phyloP scores from a whole-genome alignment of 2,329 filamentous ascomycete species.

The Fusarium haematococcum region DNA sequence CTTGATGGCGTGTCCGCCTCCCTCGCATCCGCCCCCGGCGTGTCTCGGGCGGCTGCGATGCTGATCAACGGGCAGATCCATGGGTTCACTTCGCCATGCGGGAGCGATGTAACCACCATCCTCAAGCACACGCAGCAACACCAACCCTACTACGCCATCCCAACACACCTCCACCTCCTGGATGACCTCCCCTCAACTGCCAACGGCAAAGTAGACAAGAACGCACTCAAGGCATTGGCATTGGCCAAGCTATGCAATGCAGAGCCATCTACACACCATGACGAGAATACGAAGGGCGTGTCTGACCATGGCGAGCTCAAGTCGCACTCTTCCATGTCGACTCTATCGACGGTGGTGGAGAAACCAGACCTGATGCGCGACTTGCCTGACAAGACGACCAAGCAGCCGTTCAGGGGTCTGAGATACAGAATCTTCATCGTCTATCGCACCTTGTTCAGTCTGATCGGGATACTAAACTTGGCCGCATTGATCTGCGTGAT shows the following conservation, averaged over 20 bases:
- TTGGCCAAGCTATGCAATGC: constrained; percentile 11
- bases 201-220: constrained; percentile 70
- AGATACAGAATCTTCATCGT: constrained; percentile 61
- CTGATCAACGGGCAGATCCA: constrained; percentile 61
- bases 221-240: constrained; percentile 53
- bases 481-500: constrained; percentile 59
- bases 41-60: constrained; percentile 61
- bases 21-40: constrained; percentile 58
- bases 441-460: constrained; percentile 68
- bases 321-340: constrained; percentile 48
- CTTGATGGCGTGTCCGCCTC: constrained; percentile 68
- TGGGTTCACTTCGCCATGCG: constrained; percentile 59
- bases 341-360: constrained; percentile 42
- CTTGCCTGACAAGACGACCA: constrained; percentile 56
- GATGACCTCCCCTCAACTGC: constrained; percentile 61
- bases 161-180: constrained; percentile 57
- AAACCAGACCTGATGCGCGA: constrained; percentile 47
- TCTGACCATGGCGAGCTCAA: constrained; percentile 42
- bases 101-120: constrained; percentile 52
- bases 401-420: constrained; percentile 54
- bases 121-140: constrained; percentile 54
- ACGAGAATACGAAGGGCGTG: neutral
- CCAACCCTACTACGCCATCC: constrained; percentile 68
- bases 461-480: constrained; percentile 64
- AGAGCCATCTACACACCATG: constrained; percentile 10